Base-by-base conservation (phyloP, 164 flowering plant genomes). In the Nymphaea thermarum region DNA sequence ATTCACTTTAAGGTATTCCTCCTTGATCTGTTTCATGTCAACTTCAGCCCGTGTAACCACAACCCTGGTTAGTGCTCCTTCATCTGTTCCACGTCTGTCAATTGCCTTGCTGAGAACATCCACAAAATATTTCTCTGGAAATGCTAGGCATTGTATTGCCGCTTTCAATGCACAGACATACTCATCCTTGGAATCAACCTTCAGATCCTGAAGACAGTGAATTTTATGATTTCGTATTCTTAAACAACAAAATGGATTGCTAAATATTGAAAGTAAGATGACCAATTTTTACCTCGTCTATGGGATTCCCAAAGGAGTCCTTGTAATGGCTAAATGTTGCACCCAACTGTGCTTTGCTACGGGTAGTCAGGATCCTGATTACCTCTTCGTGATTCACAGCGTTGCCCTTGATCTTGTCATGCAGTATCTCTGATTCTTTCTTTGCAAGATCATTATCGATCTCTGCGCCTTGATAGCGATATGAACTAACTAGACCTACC, bases 281-380 rank as follows among this genome's bases (percentile, higher is more conserved):
- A 25, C 36, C 36, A 25, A 25, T 55, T 16, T 16, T 55, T 78
- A 87, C 97, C 90, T 85, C 81, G 78, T 74, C 76, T 69, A 91
- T 77, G 10, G 80, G 77, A 67, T 79, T 80, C 2, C 87, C 89
- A 73, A 76, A 83, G 36, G 68, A 72, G 62, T 86, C 74, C 41
- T 85, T 85, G 83, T 87, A 89, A 51, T 82, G 87, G 65, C 87
- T 87, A 43, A 91, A 68, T 4, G 96, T 89, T 43, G 93, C 91
- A 67, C 77, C 81, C 68, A 91, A 73, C 69, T 91, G 97, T 41
- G 85, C 83, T 72, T 86, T 91, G 89, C 97, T 86, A 75, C 95
- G 85, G 8, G 93, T 89, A 15, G 87, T 53, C 68, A 91, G 47
- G 53, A 89, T 87, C 65, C 96, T 82, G 72, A 91, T 81, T 64